These are phyloP conservation scores for Wickerhamiella hasegawae DNA, from an alignment of 805 yeast genomes.

Conservation along the genomic window DNA sequence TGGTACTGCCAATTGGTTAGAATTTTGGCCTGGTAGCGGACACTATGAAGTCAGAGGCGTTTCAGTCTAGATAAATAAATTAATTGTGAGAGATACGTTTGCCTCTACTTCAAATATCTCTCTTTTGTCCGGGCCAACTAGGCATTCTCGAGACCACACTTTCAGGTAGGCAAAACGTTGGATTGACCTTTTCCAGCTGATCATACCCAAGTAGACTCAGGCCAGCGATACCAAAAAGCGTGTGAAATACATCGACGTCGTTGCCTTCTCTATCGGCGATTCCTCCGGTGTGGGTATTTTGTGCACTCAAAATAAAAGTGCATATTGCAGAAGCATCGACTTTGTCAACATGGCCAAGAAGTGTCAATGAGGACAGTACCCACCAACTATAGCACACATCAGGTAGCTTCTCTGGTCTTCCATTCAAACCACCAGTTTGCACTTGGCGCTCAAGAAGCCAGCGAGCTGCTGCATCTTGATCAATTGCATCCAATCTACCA, in stretches of 20 bases:
- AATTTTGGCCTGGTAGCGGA: constrained; percentile 48
- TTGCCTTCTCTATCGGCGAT: constrained; percentile 85
- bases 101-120: no score
- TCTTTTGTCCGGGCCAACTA: not conserved
- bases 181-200: constrained; percentile 51
- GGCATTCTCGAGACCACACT: not conserved
- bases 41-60: constrained; percentile 20
- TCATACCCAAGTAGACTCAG: constrained; percentile 57
- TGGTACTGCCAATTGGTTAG: constrained; percentile 47
- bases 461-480: constrained; percentile 34
- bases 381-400: constrained; percentile 98
- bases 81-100: no score
- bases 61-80: not conserved
- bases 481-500: constrained; percentile 34
- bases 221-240: constrained; percentile 81
- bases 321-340: constrained; percentile 52
- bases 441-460: constrained; percentile 92
- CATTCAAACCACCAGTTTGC: constrained; percentile 79
- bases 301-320: constrained; percentile 63
- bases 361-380: constrained; percentile 66
- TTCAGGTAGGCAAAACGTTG: constrained; percentile 71
- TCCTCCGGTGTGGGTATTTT: constrained; percentile 71
- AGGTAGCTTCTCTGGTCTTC: constrained; percentile 88
- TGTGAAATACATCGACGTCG: constrained; percentile 85
- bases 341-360: constrained; percentile 56